A percentile compares a stretch with the other conserved stretches of the same genome.
These are phyloP conservation scores for Crithidia expoeki DNA, from an alignment of 208 protist species.

Conservation along the genomic window DNA sequence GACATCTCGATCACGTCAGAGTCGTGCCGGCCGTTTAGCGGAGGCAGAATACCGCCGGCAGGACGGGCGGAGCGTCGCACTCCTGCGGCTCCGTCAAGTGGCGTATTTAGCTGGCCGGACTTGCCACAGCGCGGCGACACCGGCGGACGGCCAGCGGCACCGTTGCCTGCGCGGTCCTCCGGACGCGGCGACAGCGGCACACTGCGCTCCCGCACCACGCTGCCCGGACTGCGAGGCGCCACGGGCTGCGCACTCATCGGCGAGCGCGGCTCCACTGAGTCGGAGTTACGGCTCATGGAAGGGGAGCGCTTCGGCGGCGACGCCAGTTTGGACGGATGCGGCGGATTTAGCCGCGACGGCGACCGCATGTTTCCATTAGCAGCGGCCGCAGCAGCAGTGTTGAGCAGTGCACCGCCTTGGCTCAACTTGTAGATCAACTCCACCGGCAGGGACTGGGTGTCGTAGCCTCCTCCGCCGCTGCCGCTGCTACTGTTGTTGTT, in stretches of 20 bases:
- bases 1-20: slow-evolving; percentile 52
- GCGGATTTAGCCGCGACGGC: slow-evolving; percentile 13
- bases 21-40: slow-evolving; percentile 25
- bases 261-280: slow-evolving; percentile 7
- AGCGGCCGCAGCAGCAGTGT: neutral
- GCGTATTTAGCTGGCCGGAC: neutral
- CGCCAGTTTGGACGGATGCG: slow-evolving; percentile 4
- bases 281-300: slow-evolving; percentile 22
- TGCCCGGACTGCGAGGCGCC: slow-evolving; percentile 7
- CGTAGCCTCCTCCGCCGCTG: slow-evolving; percentile 33
- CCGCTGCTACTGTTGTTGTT: neutral
- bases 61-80: slow-evolving; percentile 27
- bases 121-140: slow-evolving; percentile 11
- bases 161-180: neutral
- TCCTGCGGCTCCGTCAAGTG: neutral
- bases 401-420: slow-evolving; percentile 11
- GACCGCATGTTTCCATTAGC: neutral
- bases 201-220: slow-evolving; percentile 8
- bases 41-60: slow-evolving; percentile 39
- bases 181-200: neutral
- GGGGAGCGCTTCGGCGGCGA: slow-evolving; percentile 19
- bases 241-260: neutral
- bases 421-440: slow-evolving; percentile 59
- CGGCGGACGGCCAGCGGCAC: neutral
- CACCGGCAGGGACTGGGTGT: slow-evolving; percentile 73